Conservation (phyloP, 116 monocot species). For the Thalassia testudinum region DNA sequence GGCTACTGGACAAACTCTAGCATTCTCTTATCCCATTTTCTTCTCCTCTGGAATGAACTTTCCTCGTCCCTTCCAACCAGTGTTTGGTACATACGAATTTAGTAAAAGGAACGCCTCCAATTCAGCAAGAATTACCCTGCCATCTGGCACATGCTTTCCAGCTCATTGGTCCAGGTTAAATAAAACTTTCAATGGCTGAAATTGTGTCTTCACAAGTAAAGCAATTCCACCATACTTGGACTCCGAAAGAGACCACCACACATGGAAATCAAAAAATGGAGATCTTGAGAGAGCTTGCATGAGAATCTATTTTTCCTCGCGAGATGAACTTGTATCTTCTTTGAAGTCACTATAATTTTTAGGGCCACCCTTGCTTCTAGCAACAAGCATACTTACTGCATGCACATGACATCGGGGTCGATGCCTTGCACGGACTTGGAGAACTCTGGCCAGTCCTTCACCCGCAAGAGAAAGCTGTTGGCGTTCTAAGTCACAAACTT, state of each 20-base stretch:
- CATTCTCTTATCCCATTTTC: slow-evolving; percentile 97
- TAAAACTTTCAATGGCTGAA: slow-evolving; percentile 58
- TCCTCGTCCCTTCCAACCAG: slow-evolving; percentile 98
- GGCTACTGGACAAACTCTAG: slow-evolving; percentile 65
- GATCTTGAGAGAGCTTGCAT: slow-evolving; percentile 58
- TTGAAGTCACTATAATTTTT: too few relatives aligned
- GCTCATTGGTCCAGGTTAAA: slow-evolving; percentile 52
- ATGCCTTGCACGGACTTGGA: slow-evolving; percentile 37
- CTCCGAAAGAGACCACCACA: slow-evolving; percentile 99
- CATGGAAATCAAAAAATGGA: slow-evolving; percentile 58
- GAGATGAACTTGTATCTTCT: too few relatives aligned
- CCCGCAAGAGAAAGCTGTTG: slow-evolving; percentile 86
- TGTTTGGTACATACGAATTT: slow-evolving; percentile 90
- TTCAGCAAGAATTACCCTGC: slow-evolving; percentile 93
- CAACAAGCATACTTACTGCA: too few relatives aligned
- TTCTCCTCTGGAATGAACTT: slow-evolving; percentile 77
- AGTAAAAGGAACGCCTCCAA: slow-evolving; percentile 65
- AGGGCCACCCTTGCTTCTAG: too few relatives aligned
- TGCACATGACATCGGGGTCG: slow-evolving; percentile 74
- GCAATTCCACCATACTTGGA: slow-evolving; percentile 95
- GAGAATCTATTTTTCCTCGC: too few relatives aligned
- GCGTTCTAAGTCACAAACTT: slow-evolving; percentile 94
- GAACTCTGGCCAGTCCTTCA: slow-evolving; percentile 77
- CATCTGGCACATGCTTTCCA: slow-evolving; percentile 88
- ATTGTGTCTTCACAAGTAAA: slow-evolving; percentile 71